A percentile compares a stretch with the other conserved stretches of the same genome.
These are phyloP conservation scores for Litchi chinensis DNA, from an alignment of 345 rosid species.

Conservation along the genomic window DNA sequence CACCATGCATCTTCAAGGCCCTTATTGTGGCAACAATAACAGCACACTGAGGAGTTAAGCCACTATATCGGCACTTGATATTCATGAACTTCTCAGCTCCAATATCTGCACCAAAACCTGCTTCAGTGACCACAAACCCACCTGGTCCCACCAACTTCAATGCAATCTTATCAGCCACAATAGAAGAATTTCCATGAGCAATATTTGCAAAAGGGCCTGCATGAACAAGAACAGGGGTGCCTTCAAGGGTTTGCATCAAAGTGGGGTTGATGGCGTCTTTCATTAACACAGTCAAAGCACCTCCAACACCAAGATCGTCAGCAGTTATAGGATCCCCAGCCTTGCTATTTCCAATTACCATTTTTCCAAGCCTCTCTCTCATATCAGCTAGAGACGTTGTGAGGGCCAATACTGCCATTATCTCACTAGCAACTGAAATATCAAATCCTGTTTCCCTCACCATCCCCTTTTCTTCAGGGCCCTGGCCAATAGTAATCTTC, in stretches of 20 bases:
- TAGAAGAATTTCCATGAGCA: slow-evolving; percentile 98
- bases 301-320: slow-evolving; percentile 98
- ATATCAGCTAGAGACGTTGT: slow-evolving; percentile 93
- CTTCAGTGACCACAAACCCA: slow-evolving; percentile 97
- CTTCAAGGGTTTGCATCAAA: slow-evolving; percentile 98
- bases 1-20: slow-evolving; percentile 99
- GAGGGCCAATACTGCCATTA: slow-evolving; percentile 98
- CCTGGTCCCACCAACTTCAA: slow-evolving; percentile 93
- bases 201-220: slow-evolving; percentile 99
- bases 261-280: slow-evolving; percentile 98
- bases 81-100: slow-evolving; percentile 98
- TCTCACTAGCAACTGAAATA: slow-evolving; percentile 98
- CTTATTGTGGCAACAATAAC: slow-evolving; percentile 95
- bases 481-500: slow-evolving; percentile 88
- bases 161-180: slow-evolving; percentile 97
- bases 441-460: slow-evolving; percentile 96
- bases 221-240: slow-evolving; percentile 96
- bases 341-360: slow-evolving; percentile 95
- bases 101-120: slow-evolving; percentile 97
- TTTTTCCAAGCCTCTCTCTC: slow-evolving; percentile 97
- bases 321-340: slow-evolving; percentile 95
- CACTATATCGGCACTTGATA: slow-evolving; percentile 89
- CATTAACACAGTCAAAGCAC: slow-evolving; percentile 96
- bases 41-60: slow-evolving; percentile 90
- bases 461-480: slow-evolving; percentile 98